These are phyloP conservation scores for Pseudocercospora macadamiae DNA, from an alignment of 2,329 filamentous ascomycete genomes.

Conservation along the genomic window DNA sequence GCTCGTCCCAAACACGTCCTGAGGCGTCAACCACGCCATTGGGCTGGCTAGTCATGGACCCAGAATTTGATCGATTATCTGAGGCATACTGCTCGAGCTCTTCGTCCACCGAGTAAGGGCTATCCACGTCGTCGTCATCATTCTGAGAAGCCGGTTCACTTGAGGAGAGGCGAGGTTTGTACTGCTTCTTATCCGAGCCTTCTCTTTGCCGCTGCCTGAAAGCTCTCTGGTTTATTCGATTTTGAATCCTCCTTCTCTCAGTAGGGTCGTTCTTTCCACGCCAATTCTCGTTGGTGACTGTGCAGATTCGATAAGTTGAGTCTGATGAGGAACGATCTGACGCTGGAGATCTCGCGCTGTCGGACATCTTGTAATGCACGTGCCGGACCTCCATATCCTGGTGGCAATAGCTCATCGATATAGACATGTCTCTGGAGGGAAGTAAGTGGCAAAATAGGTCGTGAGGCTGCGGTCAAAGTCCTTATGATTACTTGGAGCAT, in stretches of 20 bases:
- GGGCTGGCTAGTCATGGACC: background rate
- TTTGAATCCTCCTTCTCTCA: conserved; percentile 37
- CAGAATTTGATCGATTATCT: background rate
- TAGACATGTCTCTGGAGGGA: conserved; percentile 7
- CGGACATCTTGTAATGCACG: conserved; percentile 5
- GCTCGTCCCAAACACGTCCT: conserved; percentile 32
- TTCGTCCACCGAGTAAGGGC: conserved; percentile 3
- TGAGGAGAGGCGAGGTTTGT: conserved; percentile 24
- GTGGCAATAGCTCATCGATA: conserved; percentile 14
- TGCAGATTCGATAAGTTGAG: conserved; percentile 12
- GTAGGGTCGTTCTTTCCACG: conserved; percentile 36
- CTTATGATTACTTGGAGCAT: conserved; percentile 14
- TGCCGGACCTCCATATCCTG: conserved; percentile 11
- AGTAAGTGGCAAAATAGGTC: conserved; percentile 8
- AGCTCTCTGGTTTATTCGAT: conserved; percentile 37
- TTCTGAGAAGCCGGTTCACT: conserved; percentile 12
- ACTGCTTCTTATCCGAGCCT: conserved; percentile 31
- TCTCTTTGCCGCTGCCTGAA: conserved; percentile 37
- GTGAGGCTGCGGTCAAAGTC: background rate
- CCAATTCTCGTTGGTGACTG: conserved; percentile 30
- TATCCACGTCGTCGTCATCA: conserved; percentile 8
- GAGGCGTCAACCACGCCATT: conserved; percentile 17
- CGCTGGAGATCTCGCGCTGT: background rate
- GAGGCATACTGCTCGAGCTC: conserved; percentile 7
- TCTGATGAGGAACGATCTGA: conserved; percentile 12